A percentile compares a stretch with the other conserved stretches of the same genome.
Conservation (phyloP, 306 rosid genomes). For the Malus sieversii region DNA sequence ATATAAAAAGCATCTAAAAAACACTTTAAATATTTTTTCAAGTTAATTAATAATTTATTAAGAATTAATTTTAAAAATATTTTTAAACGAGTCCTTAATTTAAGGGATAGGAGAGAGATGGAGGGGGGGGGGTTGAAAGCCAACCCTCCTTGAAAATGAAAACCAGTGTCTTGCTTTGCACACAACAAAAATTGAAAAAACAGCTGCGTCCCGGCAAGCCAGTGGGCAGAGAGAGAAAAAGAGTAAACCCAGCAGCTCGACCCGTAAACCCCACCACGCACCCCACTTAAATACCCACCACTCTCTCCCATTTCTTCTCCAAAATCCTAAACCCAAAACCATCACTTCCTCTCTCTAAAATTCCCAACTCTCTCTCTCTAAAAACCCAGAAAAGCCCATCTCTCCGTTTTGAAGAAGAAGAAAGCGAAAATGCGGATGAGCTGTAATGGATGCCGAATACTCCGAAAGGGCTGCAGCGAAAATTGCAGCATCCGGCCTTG, state of each 20-base stretch:
- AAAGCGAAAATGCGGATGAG: slow-evolving; percentile 82
- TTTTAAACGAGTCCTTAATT: too few relatives aligned
- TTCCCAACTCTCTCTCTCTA: background rate
- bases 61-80: too few relatives aligned
- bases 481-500: slow-evolving; percentile 92
- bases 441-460: slow-evolving; percentile 86
- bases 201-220: slow-evolving; percentile 28
- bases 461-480: slow-evolving; percentile 88
- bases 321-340: background rate
- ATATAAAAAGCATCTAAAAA: too few relatives aligned
- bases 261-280: slow-evolving; percentile 5
- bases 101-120: background rate
- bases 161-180: slow-evolving; percentile 34
- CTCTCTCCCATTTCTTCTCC: background rate
- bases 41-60: too few relatives aligned
- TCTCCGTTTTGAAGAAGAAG: background rate
- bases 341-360: background rate
- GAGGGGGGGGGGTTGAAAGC: slow-evolving; percentile 21
- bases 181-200: slow-evolving; percentile 6
- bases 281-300: slow-evolving; percentile 12
- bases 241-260: slow-evolving; percentile 48
- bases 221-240: slow-evolving; percentile 28
- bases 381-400: background rate
- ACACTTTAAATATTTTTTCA: rapidly evolving
- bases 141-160: slow-evolving; percentile 44